A percentile compares a stretch with the other conserved stretches of the same genome.
Conservation (phyloP, 139 green algal genomes). For the Tetraselmis striata region DNA sequence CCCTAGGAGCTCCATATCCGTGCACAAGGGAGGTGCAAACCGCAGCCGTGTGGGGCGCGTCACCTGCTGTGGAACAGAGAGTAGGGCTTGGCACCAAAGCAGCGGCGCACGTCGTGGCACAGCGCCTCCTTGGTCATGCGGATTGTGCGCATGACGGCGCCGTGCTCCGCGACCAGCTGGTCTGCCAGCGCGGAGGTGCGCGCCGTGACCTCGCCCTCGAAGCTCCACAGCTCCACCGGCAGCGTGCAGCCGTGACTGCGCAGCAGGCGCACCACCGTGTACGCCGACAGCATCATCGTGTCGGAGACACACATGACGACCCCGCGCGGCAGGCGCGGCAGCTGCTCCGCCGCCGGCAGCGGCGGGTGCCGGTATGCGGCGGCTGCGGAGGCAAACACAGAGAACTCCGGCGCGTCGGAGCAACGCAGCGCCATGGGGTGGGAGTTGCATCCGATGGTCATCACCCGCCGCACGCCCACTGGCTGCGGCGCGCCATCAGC, state of each 20-base stretch:
- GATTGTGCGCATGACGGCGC: not conserved
- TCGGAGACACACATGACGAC: not conserved
- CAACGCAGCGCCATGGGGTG: too few species aligned
- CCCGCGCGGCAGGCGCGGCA: too few species aligned
- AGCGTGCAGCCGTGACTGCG: conserved; percentile 30
- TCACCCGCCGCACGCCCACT: too few species aligned
- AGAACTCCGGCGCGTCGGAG: too few species aligned
- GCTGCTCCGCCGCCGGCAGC: not conserved
- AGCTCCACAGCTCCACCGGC: conserved; percentile 39
- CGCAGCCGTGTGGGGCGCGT: too few species aligned
- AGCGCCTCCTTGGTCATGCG: not conserved
- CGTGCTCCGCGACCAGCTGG: not conserved
- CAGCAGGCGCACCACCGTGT: not conserved
- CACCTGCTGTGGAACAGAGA: not conserved
- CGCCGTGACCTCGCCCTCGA: not conserved
- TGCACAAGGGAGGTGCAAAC: too few species aligned
- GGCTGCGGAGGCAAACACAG: not conserved
- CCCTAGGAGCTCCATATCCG: too few species aligned
- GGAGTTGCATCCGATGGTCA: too few species aligned
- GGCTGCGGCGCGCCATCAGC: too few species aligned
- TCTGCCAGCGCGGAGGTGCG: not conserved
- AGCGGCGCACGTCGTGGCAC: not conserved
- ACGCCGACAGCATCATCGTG: not conserved
- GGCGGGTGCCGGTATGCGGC: not conserved
- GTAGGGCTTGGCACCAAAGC: not conserved